Base-by-base conservation (phyloP, 148 eudicot genomes). In the Amaranthus cruentus region DNA sequence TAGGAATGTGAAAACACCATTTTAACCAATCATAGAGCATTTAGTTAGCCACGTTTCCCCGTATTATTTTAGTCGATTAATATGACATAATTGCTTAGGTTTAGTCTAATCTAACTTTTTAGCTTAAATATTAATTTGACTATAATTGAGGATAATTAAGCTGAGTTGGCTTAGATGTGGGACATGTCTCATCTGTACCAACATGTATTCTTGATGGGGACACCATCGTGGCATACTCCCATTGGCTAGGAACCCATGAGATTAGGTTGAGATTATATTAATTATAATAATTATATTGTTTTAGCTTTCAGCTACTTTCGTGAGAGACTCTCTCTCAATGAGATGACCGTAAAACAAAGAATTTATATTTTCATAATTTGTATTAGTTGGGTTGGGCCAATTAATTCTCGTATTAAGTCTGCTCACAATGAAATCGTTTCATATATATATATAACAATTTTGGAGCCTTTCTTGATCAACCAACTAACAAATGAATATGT, bases 181-280 rank as follows among this genome's bases (percentile, higher is more conserved):
- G 78, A 60, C 77, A 71, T 80, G 82, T 75, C 79, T 59, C 78
- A 70, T 71, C 70, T 58, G 78, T 51, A 11, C 72, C 79, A 66
- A 47, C 82, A 75, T 75, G 75, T 58, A 66, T 42, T 78, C n/a
- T 56, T 56, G 77, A 28, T 53, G 51, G 82, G 66, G 69, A 80
- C 75, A 64, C 38, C 61, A 62, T 70, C 69, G 42, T 79, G 82
- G 75, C 72, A 21, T 11, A 8, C 51, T 10, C 7, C 9, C 13
- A 9, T 51, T 70, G 60, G 73, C 6, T 38, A 12, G 53, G 46
- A 70, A 62, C 68, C 78, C 65, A 14, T 46, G 14, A 78, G 69
- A 61, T 71, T 71, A 69, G 75, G 80, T 56, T 6, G 46, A 52
- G 74, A 53, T 0, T 28, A 28, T 28, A 28, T 28, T 28, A 28